phyloP scores from a whole-genome alignment of 352 stramenopile species.

The Phytophthora boehmeriae region DNA sequence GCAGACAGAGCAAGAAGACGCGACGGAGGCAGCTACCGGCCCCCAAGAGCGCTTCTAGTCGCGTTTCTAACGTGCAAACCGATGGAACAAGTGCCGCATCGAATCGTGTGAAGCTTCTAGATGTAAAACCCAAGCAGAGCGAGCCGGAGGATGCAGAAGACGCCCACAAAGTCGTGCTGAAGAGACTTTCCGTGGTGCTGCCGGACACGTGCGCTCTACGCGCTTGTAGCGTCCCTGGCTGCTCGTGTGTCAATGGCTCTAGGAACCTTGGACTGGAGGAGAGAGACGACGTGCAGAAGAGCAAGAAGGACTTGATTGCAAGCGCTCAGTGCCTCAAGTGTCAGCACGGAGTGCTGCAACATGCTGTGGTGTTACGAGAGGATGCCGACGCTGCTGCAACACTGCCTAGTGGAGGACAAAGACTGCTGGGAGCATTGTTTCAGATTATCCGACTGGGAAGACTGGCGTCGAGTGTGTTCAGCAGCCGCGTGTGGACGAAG shows the following conservation, averaged over 20 bases:
- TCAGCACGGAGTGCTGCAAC: conserved; percentile 73
- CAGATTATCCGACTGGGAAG: conserved; percentile 62
- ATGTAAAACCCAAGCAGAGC: conserved; percentile 10
- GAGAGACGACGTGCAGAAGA: conserved; percentile 19
- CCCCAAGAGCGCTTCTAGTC: not conserved
- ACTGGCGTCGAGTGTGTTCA: conserved; percentile 57
- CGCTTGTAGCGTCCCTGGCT: conserved; percentile 68
- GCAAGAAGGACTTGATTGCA: conserved; percentile 38
- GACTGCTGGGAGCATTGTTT: conserved; percentile 62
- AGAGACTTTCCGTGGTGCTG: conserved; percentile 51
- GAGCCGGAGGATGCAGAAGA: conserved; percentile 35
- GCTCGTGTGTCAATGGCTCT: conserved; percentile 54
- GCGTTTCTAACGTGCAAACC: not conserved
- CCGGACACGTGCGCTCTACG: conserved; percentile 56
- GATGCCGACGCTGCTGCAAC: conserved; percentile 29
- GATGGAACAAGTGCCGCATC: not conserved
- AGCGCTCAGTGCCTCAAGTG: conserved; percentile 59
- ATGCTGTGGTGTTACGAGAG: conserved; percentile 54
- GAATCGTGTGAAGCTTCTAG: conserved; percentile 11
- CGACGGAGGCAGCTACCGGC: conserved; percentile 16
- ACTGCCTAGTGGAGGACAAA: conserved; percentile 58
- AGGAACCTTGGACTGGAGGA: conserved; percentile 39
- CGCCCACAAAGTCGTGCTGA: conserved; percentile 47
- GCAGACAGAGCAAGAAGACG: conserved; percentile 59
- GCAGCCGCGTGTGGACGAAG: conserved; percentile 68